Percentiles rank a stretch among this genome's conserved stretches.
phyloP scores from a whole-genome alignment of 805 yeast genomes.

The Barnettozyma sucrosica region DNA sequence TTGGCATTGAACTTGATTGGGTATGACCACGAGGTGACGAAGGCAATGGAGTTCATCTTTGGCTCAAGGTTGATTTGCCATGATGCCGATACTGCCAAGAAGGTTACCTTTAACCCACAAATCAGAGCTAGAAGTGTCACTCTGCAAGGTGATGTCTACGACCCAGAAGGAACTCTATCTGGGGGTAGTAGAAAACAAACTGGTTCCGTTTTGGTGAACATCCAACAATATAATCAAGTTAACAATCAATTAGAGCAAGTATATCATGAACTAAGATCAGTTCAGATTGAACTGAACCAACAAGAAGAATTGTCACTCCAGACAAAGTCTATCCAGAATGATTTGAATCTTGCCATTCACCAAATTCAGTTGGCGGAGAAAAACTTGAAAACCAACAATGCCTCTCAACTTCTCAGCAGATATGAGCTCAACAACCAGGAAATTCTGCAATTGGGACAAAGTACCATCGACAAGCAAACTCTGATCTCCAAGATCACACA shows the following conservation, averaged over 20 bases:
- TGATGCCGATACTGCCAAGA: slow-evolving; percentile 83
- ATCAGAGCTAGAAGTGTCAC: slow-evolving; percentile 82
- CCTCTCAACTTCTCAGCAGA: slow-evolving; percentile 49
- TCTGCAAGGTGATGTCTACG: slow-evolving; percentile 87
- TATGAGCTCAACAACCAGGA: slow-evolving; percentile 41
- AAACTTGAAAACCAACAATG: slow-evolving; percentile 49
- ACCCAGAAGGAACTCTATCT: slow-evolving; percentile 91
- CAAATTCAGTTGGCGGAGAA: slow-evolving; percentile 50
- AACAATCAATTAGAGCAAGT: slow-evolving; percentile 34
- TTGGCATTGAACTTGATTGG: slow-evolving; percentile 80
- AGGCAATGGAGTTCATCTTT: slow-evolving; percentile 88
- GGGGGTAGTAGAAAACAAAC: slow-evolving; percentile 81
- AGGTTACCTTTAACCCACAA: slow-evolving; percentile 80
- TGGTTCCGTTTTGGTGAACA: slow-evolving; percentile 52
- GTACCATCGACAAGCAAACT: slow-evolving; percentile 33
- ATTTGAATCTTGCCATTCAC: slow-evolving; percentile 51
- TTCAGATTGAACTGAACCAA: slow-evolving; percentile 36
- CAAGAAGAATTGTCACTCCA: slow-evolving; percentile 40
- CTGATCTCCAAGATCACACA: slow-evolving; percentile 28
- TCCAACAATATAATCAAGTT: slow-evolving; percentile 57
- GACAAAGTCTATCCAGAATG: slow-evolving; percentile 53
- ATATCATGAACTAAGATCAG: slow-evolving; percentile 36
- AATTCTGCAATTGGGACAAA: slow-evolving; percentile 35
- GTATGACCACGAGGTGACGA: slow-evolving; percentile 60
- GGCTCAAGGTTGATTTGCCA: slow-evolving; percentile 85